Percentiles rank a stretch among this genome's conserved stretches.
These are phyloP conservation scores for Pseudogymnoascus sp. DNA, from an alignment of 2,329 filamentous ascomycete species.

Conservation along the genomic window DNA sequence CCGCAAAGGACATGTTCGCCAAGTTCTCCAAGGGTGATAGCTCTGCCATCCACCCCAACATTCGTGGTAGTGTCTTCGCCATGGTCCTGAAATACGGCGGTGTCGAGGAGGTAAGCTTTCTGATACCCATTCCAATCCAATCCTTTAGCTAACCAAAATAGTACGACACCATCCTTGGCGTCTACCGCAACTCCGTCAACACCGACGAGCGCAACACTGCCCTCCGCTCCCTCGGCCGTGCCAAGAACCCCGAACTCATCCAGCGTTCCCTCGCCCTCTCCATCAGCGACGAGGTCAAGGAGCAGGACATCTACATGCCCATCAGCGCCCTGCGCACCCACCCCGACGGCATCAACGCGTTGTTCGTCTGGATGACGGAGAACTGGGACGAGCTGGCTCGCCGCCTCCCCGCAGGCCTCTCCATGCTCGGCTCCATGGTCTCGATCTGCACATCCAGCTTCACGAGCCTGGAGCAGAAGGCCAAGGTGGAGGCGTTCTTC, in stretches of 20 bases:
- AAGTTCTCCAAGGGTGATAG: constrained; percentile 75
- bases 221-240: constrained; percentile 72
- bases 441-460: constrained; percentile 76
- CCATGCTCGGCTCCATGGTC: constrained; percentile 79
- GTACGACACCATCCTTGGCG: constrained; percentile 70
- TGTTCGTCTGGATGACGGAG: constrained; percentile 75
- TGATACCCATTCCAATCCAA: background rate
- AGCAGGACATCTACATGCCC: constrained; percentile 89
- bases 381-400: constrained; percentile 83
- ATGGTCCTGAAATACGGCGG: constrained; percentile 80
- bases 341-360: constrained; percentile 65
- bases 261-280: constrained; percentile 70
- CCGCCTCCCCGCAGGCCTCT: constrained; percentile 76
- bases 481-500: constrained; percentile 75
- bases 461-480: constrained; percentile 66
- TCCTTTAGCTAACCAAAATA: constrained; percentile 23
- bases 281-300: constrained; percentile 75
- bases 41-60: constrained; percentile 81
- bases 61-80: constrained; percentile 77
- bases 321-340: constrained; percentile 71
- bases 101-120: constrained; percentile 58
- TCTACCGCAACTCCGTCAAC: constrained; percentile 66
- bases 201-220: constrained; percentile 89
- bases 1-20: constrained; percentile 82
- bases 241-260: constrained; percentile 71